Base-by-base conservation (phyloP, 305 asterid species). In the Fraxinus sp. region DNA sequence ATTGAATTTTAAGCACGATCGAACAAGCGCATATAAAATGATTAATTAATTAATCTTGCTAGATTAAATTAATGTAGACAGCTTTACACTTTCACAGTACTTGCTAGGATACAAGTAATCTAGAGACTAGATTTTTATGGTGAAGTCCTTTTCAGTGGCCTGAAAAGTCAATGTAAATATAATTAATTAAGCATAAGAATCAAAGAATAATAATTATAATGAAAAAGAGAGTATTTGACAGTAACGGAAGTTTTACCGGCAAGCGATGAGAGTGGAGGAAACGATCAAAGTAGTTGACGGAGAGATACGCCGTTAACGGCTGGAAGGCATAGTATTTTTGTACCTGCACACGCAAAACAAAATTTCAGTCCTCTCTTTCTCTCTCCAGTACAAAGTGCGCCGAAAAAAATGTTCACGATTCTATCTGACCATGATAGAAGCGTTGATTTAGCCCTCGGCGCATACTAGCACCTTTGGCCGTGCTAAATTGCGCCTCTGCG, bases 241-340 rank as follows among this genome's bases (percentile, higher is more conserved):
- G 90, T 83, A 46, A 87, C 84, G 81, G 82, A 52, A 75, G 78
- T 79, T 86, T 86, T 93, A 93, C 98, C 93, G 97, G 97, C 83
- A 91, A 83, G 59, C 85, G 89, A 84, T 92, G 95, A 76, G 93
- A 82, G 90, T 86, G 80, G 18, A 95, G 90, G 85, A 95, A 93
- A 82, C 98, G 97, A 84, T 95, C 98, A 0, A 95, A 81, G 86
- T 95, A 95, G 82, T 79, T 93, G 81, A 95, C 97, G 85, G 98
- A 85, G 77, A 95, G 97, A 88, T 89, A 95, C 89, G 93, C 94
- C 90, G 98, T 95, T 82, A 92, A 76, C 26, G 98, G 90, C 89
- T 92, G 95, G 66, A 95, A 95, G 68, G 94, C 90, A 86, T 91
- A 92, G 80, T 88, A 86, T 44, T 90, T 92, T 64, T 91, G 97